Evolutionary conservation across 2,329 filamentous ascomycete species (phyloP), one percentile per base, ranked within the genome.

Genomic region (Didymella pinodella): DNA sequence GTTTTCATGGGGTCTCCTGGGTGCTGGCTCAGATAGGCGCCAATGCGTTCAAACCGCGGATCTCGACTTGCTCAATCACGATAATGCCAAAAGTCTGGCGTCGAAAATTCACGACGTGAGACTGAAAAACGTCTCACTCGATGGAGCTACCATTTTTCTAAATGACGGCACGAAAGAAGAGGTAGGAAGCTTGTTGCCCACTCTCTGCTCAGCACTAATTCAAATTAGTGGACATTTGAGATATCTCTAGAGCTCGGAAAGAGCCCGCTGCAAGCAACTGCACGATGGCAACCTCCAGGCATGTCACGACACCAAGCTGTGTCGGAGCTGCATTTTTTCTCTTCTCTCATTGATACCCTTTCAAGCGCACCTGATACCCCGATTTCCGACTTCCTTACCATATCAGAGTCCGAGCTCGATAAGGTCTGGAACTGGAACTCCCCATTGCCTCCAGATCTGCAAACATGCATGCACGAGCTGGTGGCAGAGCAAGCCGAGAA

Each of bases 381-480:
- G 0, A 56, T 72, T 16, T 55, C 65, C 2, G n/a, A 53, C 18
- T 54, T 75, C 34, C 48, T 64, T 7, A 55, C 59, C 3, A 66
- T 71, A 22, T 68, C 57, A 7, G 53, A 65, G 72, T 71, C 69
- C n/a, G 82, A 84, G 54, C 65, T 82, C 4, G 65, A 77, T 16
- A 70, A 80, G 22, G 77, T 84, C 43, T 84, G 83, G 82, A 67
- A 68, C 3, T 83, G 81, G 80, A 84, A 83, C 45, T 70, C 79
- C 28, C 59, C 73, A 2, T 60, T 84, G 2, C 81, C 81, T 20
- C 78, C 79, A 2, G 74, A 75, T 1, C 73, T 79, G 52, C 70
- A 77, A 34, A 78, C 75, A 38, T 83, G 81, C 65, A 82, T 82
- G 75, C 81, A 84, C 59, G 79, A 82, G 1, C 75, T 82, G 54